Conservation (phyloP, 2,329 filamentous ascomycete species). For the Chaetoscypha palmicola region DNA sequence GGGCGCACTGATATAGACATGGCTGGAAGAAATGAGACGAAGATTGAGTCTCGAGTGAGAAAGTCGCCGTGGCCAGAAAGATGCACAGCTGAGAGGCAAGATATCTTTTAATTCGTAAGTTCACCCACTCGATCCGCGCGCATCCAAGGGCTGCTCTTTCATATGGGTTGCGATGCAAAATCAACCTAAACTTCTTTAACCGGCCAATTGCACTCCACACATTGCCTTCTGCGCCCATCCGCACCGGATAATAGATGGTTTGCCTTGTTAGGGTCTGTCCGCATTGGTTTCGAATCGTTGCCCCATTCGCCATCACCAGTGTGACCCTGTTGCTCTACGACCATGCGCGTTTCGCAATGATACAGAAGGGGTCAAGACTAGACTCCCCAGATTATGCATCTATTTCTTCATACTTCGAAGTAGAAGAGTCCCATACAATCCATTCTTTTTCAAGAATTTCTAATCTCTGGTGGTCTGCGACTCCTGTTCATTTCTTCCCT, state of each 20-base stretch:
- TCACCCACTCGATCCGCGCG: too few species aligned
- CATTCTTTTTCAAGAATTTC: slow-evolving; percentile 14
- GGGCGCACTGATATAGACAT: neutral
- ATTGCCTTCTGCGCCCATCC: neutral
- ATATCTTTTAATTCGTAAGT: too few species aligned
- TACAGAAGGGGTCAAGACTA: slow-evolving; percentile 16
- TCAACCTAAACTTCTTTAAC: too few species aligned
- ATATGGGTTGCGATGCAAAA: too few species aligned
- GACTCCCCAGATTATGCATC: slow-evolving; percentile 16
- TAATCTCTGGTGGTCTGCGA: slow-evolving; percentile 21
- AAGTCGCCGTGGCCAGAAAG: too few species aligned
- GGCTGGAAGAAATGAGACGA: too few species aligned
- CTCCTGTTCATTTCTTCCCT: slow-evolving; percentile 10
- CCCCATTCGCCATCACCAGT: slow-evolving; percentile 3
- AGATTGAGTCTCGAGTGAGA: too few species aligned
- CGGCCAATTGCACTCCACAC: neutral
- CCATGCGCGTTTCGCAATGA: slow-evolving; percentile 17
- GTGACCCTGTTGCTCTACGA: slow-evolving; percentile 6
- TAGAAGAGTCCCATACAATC: slow-evolving; percentile 9
- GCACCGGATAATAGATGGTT: neutral
- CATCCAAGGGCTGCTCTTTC: too few species aligned
- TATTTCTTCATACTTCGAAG: slow-evolving; percentile 7
- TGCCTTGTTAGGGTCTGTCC: slow-evolving; percentile 1
- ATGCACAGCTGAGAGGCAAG: too few species aligned
- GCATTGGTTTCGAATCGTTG: slow-evolving; percentile 7